Base-by-base conservation (phyloP, 352 stramenopile species). In the Pythium monospermum region DNA sequence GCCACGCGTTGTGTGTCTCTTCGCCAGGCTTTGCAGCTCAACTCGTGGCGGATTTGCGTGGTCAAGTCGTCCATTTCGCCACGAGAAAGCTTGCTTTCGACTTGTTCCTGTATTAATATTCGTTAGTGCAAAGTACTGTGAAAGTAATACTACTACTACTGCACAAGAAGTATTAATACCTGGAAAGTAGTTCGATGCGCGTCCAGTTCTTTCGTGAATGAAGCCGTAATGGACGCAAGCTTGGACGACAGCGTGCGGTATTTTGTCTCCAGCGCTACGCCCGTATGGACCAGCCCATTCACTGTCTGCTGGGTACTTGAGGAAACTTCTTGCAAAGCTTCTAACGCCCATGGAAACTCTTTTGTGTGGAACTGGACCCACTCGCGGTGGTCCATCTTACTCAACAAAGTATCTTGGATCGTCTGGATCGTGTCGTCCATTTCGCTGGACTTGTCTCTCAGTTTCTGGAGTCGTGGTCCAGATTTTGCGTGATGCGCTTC, bases 1-100 rank as follows among this genome's bases (percentile, higher is more conserved):
- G 16, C 10, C 6, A 73, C 32, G 1, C 32, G 22, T 0, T 59
- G 12, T 0, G 68, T 49, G 27, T 70, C 68, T 22, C 44, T 56
- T 23, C 55, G 43, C 60, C 60, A 68, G 2, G 55, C 60, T 21
- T 68, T 68, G 54, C 54, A 64, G 23, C 21, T 48, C 2, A 68
- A 46, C 36, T 68, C 60, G 10, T 58, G 49, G 5, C 35, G 55
- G 1, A 68, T 60, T n/a, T 64, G 49, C 10, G 52, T 52, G 1
- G 60, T 1, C 7, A 25, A 4, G 13, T 6, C 6, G 4, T 57
- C 43, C 6, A 55, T 32, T 22, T 50, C 31, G 10, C 16, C 21
- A 2, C 32, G 49, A 28, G 43, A 39, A 2, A 56, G 31, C 27
- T 53, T 62, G 4, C 12, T 22, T n/a, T 48, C 26, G 22, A 48